These are phyloP conservation scores for Scutellaria galericulata DNA, from an alignment of 257 asterid genomes.

Conservation along the genomic window DNA sequence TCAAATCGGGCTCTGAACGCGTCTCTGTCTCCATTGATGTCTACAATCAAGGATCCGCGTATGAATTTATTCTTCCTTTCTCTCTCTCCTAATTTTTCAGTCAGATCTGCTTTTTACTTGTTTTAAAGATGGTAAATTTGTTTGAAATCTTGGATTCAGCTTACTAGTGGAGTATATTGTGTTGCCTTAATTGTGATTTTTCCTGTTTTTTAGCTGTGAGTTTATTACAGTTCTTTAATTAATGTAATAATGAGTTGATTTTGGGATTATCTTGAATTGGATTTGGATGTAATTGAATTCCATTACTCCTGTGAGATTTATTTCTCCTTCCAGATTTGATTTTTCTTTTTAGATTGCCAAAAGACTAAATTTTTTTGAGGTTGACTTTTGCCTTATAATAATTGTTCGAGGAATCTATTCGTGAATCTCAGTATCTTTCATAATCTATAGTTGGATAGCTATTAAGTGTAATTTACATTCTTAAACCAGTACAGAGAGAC, in stretches of 20 bases:
- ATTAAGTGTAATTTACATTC: neutral
- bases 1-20: conserved; percentile 78
- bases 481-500: neutral
- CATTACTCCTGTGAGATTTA: conserved; percentile 13
- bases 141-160: neutral
- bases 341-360: neutral
- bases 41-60: conserved; percentile 92
- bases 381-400: neutral
- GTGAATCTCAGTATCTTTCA: conserved; percentile 9
- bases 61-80: conserved; percentile 29
- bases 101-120: conserved; percentile 39
- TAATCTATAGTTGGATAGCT: neutral
- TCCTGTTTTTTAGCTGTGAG: conserved; percentile 13
- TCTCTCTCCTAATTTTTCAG: neutral
- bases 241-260: conserved; percentile 25
- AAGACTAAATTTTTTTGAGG: neutral
- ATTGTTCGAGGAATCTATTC: neutral
- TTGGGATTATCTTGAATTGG: conserved; percentile 6
- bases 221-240: conserved; percentile 20
- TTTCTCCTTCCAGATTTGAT: conserved; percentile 18
- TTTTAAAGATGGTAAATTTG: conserved; percentile 15
- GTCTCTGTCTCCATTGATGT: conserved; percentile 73
- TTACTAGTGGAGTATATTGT: neutral
- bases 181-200: conserved; percentile 5
- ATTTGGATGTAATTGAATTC: conserved; percentile 18